Percentiles rank a stretch among this genome's conserved stretches.
phyloP scores from a whole-genome alignment of 805 yeast species.

The Clavispora santaluciae region DNA sequence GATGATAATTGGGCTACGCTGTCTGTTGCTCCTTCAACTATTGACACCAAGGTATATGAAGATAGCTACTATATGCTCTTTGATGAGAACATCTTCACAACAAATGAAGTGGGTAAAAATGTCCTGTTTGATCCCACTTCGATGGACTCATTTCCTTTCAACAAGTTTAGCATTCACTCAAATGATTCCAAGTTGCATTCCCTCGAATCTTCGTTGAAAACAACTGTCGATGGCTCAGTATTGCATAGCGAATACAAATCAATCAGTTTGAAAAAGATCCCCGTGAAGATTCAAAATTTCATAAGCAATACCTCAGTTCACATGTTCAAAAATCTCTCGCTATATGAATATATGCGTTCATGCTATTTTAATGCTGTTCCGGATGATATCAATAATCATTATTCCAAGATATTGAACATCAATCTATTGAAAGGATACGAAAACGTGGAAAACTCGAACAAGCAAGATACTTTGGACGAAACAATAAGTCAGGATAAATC shows the following conservation, averaged over 20 bases:
- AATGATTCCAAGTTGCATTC: conserved; percentile 37
- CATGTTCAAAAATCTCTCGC: conserved; percentile 28
- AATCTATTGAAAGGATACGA: conserved; percentile 38
- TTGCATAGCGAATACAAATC: conserved; percentile 19
- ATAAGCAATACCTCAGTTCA: conserved; percentile 27
- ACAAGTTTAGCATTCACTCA: conserved; percentile 26
- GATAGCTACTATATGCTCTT: conserved; percentile 32
- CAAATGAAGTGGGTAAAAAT: conserved; percentile 19
- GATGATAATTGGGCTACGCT: conserved; percentile 2
- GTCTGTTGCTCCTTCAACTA: conserved; percentile 5
- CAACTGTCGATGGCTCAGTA: conserved; percentile 24
- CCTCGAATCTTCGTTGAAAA: conserved; percentile 25
- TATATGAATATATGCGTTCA: conserved; percentile 36
- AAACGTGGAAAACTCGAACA: conserved; percentile 25
- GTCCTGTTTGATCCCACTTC: conserved; percentile 11
- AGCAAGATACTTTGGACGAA: conserved; percentile 26
- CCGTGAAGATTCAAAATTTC: conserved; percentile 32
- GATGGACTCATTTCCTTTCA: conserved; percentile 34
- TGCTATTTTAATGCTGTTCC: conserved; percentile 37
- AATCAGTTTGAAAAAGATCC: conserved; percentile 24
- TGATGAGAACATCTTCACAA: conserved; percentile 30
- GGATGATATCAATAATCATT: conserved; percentile 31
- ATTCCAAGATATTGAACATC: conserved; percentile 28
- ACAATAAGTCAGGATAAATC: conserved; percentile 14
- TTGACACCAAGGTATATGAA: conserved; percentile 17